Evolutionary conservation across 495 filamentous ascomycete genomes (phyloP).

Genomic region (Penicillium soppii): DNA sequence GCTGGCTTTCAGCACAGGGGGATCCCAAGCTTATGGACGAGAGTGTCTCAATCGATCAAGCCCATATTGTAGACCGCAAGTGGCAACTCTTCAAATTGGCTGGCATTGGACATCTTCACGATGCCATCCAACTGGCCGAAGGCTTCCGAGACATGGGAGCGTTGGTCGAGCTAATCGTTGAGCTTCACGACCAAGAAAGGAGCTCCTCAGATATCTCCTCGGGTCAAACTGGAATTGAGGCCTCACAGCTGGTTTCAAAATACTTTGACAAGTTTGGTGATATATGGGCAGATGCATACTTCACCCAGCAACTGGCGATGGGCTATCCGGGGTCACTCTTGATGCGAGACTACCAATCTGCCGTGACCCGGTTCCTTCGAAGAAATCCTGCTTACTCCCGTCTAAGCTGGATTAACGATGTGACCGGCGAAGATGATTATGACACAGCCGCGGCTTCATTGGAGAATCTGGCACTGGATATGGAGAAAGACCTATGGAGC

Average conservation of each 20-base stretch:
- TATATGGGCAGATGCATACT: constrained; percentile 76
- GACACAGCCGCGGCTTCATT: constrained; percentile 66
- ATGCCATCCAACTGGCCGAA: constrained; percentile 72
- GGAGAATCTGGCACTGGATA: constrained; percentile 58
- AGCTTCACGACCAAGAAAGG: constrained; percentile 44
- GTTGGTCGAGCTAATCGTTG: constrained; percentile 61
- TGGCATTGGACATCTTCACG: constrained; percentile 64
- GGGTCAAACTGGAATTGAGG: constrained; percentile 26
- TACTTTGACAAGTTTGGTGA: constrained; percentile 75
- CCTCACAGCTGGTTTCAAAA: constrained; percentile 48
- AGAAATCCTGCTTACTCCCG: constrained; percentile 65
- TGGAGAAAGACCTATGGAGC: constrained; percentile 77
- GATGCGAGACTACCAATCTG: constrained; percentile 59
- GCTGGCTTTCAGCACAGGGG: constrained; percentile 56
- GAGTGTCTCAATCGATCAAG: constrained; percentile 45
- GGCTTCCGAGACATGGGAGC: constrained; percentile 68
- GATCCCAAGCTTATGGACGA: constrained; percentile 46
- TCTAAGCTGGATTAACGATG: constrained; percentile 93
- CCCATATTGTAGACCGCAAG: constrained; percentile 53
- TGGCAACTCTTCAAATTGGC: constrained; percentile 61
- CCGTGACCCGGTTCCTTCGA: constrained; percentile 73
- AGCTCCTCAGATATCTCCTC: constrained; percentile 9
- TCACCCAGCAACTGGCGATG: constrained; percentile 67
- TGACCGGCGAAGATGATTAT: constrained; percentile 70
- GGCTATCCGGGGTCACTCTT: constrained; percentile 66